These are phyloP conservation scores for Detonula confervacea DNA, from an alignment of 352 stramenopile genomes.

Conservation along the genomic window DNA sequence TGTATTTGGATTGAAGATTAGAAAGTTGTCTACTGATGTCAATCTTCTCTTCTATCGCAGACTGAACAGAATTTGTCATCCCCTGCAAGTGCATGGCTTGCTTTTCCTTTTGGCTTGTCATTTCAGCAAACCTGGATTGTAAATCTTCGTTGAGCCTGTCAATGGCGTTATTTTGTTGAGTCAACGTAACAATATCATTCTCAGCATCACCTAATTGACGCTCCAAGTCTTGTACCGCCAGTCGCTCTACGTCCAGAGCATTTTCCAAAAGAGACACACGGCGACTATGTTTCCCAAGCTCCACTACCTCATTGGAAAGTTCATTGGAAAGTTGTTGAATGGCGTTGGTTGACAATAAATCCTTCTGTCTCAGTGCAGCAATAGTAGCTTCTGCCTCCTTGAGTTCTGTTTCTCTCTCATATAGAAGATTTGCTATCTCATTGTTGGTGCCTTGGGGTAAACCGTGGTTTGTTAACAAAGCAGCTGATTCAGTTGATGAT, in stretches of 20 bases:
- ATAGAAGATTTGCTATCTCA: conserved; percentile 6
- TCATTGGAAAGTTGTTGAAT: conserved; percentile 6
- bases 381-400: conserved; percentile 8
- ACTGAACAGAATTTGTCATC: not conserved
- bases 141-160: not conserved
- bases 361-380: not conserved
- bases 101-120: conserved; percentile 5
- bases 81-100: not conserved
- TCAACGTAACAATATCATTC: not conserved
- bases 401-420: conserved; percentile 1
- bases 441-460: not conserved
- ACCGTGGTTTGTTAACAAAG: conserved; percentile 10
- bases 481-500: not conserved
- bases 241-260: not conserved
- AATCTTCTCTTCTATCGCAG: not conserved
- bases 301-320: too few species aligned
- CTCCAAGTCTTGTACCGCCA: not conserved
- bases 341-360: not conserved
- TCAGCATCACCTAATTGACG: not conserved
- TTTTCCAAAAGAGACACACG: too few species aligned
- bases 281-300: not conserved
- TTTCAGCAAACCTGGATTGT: not conserved
- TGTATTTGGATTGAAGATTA: not conserved
- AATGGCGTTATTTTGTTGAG: not conserved
- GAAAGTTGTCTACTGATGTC: not conserved